Conservation (phyloP, 805 yeast genomes). For the Starmerella riodocensis region DNA sequence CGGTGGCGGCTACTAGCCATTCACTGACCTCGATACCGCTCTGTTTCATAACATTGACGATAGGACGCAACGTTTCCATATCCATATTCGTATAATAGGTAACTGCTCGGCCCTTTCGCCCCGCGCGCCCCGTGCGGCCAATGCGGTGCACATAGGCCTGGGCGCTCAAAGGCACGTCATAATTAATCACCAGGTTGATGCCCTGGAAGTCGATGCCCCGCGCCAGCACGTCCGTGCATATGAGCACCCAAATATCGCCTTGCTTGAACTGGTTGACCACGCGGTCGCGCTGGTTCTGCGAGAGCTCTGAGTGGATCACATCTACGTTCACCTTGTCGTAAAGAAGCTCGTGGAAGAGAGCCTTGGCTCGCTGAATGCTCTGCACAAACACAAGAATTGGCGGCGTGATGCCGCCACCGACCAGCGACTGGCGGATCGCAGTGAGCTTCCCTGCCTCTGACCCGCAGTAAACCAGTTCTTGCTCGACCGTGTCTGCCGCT, state of each 20-base stretch:
- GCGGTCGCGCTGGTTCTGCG: conserved; percentile 73
- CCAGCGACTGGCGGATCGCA: conserved; percentile 76
- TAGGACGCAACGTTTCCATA: conserved; percentile 56
- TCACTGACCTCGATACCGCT: conserved; percentile 56
- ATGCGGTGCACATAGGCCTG: conserved; percentile 95
- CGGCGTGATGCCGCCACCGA: conserved; percentile 66
- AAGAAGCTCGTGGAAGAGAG: conserved; percentile 79
- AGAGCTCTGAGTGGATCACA: conserved; percentile 89
- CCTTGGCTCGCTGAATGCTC: conserved; percentile 86
- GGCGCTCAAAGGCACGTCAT: conserved; percentile 88
- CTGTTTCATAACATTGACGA: conserved; percentile 89
- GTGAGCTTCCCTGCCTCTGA: conserved; percentile 89
- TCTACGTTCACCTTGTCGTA: conserved; percentile 90
- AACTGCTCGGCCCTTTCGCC: conserved; percentile 71
- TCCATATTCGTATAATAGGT: conserved; percentile 93
- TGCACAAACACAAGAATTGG: conserved; percentile 89
- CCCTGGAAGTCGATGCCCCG: conserved; percentile 98
- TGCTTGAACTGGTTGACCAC: conserved; percentile 71
- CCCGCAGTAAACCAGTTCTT: conserved; percentile 73
- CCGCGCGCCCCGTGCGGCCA: conserved; percentile 98
- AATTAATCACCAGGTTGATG: conserved; percentile 83
- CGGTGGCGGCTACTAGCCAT: conserved; percentile 55
- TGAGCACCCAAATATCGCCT: conserved; percentile 92
- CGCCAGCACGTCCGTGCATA: conserved; percentile 89
- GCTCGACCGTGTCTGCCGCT: conserved; percentile 73